Base-by-base conservation (phyloP, 139 green algal genomes). In the Chlamydomonas sphaeroides region DNA sequence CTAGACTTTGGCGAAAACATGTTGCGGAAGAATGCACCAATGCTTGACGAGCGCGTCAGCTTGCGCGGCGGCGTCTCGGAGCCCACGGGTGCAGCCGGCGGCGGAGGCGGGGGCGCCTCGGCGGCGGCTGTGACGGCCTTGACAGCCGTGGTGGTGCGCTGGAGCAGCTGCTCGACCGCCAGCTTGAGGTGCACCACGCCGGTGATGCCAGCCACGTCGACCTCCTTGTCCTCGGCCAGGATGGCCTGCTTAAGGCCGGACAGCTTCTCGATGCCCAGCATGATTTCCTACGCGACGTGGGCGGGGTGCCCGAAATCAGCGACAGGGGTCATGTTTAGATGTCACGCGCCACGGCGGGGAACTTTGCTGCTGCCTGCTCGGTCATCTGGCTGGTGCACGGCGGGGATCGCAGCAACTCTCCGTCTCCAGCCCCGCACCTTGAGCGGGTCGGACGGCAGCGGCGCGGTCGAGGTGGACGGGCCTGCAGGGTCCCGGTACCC, bases 211-310 rank as follows among this genome's bases (percentile, higher is more conserved):
- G 48, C 30, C 4, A 67, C 77, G 77, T 84, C 65, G 20, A 84
- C 77, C 77, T 57, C 77, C 28, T 56, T 67, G 77, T 74, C 77
- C 49, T 84, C 77, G 48, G 77, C 63, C 8, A 84, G 63, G 38
- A 84, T 70, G 48, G 45, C 57, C 5, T 59, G 61, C 45, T 82
- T 82, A 3, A 82, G 45, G 38, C 38, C 33, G 1, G 75, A 73
- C 61, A 82, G 59, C 62, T 82, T 63, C 75, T 82, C 42, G 39
- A 82, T 82, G 61, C 75, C 75, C 42, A 51, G 39, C 20, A 65
- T 32, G 42, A 82, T 82, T 17, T 72, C 75, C 75, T 82, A 42
- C 20, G 10, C 30, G 26, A 28, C 30, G 26, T 3, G 8, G 6
- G n/a, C 35, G 3, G 35, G 33, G 18, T n/a, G n/a, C n/a, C n/a